Evolutionary conservation across 164 flowering plant species (phyloP).

Genomic region (Berberis vulgaris): DNA sequence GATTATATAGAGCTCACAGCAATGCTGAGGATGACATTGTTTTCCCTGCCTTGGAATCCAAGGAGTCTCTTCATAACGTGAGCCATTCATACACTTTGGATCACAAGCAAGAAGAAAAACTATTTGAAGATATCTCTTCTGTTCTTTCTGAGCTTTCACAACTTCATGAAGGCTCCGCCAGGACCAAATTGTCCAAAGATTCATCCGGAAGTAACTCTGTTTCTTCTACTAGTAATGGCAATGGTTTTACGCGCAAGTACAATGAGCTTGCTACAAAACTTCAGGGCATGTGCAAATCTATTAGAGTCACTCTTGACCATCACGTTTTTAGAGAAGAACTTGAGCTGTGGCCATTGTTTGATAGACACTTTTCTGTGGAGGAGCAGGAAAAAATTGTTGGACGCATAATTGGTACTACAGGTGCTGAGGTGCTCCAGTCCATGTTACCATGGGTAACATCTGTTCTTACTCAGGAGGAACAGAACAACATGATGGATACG

Average conservation of each 20-base stretch:
- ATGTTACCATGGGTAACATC: conserved; percentile 98
- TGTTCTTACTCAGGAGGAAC: conserved; percentile 87
- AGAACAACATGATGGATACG: conserved; percentile 88
- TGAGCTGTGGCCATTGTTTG: conserved; percentile 97
- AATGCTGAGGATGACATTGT: conserved; percentile 98
- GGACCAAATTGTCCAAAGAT: conserved; percentile 11
- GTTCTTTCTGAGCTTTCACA: conserved; percentile 58
- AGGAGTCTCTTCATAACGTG: conserved; percentile 84
- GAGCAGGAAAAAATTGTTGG: conserved; percentile 97
- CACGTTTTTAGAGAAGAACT: conserved; percentile 85
- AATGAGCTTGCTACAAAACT: conserved; percentile 71
- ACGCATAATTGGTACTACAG: conserved; percentile 87
- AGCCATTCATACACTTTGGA: conserved; percentile 93
- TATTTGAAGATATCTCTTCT: conserved; percentile 76
- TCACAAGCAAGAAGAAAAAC: conserved; percentile 86
- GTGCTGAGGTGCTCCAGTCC: conserved; percentile 94
- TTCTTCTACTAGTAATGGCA: conserved; percentile 14
- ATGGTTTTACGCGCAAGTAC: conserved; percentile 34
- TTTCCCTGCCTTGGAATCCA: conserved; percentile 91
- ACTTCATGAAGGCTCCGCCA: conserved; percentile 40
- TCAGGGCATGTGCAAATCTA: conserved; percentile 94
- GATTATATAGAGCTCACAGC: conserved; percentile 89
- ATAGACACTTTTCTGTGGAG: conserved; percentile 76
- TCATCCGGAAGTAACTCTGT: conserved; percentile 8
- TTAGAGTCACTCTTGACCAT: conserved; percentile 78